Conservation (phyloP, 1,284 basidiomycete species). For the Coniferiporia weirii region DNA sequence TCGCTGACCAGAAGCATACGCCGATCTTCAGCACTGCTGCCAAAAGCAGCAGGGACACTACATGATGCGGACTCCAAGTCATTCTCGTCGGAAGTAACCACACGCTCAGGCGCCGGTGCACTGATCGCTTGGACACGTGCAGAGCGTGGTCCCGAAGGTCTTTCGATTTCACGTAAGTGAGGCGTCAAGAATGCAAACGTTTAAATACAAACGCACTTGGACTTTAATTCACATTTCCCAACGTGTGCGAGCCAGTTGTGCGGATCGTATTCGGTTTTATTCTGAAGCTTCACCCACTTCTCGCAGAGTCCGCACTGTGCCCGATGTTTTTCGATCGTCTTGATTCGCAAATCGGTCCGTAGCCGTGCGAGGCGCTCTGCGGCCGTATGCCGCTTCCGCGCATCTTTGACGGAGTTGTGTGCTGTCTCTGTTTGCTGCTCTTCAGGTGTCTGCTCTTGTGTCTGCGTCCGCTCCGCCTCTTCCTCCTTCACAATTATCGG, state of each 20-base stretch:
- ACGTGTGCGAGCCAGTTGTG: conserved; percentile 18
- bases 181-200: neutral
- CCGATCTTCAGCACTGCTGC: neutral
- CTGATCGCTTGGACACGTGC: neutral
- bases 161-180: neutral
- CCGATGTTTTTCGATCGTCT: conserved; percentile 18
- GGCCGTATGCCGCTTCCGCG: conserved; percentile 12
- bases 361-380: conserved; percentile 18
- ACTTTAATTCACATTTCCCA: conserved; percentile 13
- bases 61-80: conserved; percentile 8
- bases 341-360: conserved; percentile 16
- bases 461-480: neutral
- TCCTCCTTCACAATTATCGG: conserved; percentile 8
- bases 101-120: neutral
- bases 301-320: conserved; percentile 15
- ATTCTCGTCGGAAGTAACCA: neutral
- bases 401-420: neutral
- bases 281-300: conserved; percentile 19
- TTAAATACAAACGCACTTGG: conserved; percentile 1
- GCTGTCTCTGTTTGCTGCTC: neutral
- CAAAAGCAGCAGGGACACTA: neutral
- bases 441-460: neutral
- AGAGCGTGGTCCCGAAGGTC: neutral
- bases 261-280: conserved; percentile 19
- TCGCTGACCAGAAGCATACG: conserved; percentile 10